phyloP scores from a whole-genome alignment of 371 early-diverging fungal genomes.

The Parasitella parasitica region DNA sequence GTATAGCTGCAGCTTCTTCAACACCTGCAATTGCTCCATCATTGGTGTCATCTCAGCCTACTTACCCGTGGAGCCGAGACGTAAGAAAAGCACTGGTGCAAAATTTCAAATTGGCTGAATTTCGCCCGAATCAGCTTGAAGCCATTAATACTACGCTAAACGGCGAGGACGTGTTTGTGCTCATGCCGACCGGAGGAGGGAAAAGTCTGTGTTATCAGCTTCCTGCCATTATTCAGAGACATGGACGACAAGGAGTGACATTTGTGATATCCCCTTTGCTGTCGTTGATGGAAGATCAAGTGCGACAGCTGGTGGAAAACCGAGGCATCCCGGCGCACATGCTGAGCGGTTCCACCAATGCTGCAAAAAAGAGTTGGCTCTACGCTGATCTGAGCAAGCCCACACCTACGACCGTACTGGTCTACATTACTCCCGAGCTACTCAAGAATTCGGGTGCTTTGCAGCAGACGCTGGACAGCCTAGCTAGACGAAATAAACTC shows the following conservation, averaged over 20 bases:
- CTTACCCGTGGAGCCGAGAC: conserved; percentile 77
- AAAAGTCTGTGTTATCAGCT: conserved; percentile 99
- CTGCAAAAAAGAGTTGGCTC: conserved; percentile 55
- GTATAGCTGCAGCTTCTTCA: not conserved
- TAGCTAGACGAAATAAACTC: conserved; percentile 61
- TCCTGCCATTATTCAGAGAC: conserved; percentile 77
- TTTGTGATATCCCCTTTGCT: conserved; percentile 97
- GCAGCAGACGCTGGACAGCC: conserved; percentile 49
- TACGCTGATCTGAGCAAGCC: conserved; percentile 52
- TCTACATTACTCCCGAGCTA: conserved; percentile 98
- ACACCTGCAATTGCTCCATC: not conserved
- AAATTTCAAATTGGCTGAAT: conserved; percentile 78
- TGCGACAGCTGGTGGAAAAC: conserved; percentile 72
- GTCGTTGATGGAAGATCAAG: conserved; percentile 98
- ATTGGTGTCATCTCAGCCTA: not conserved
- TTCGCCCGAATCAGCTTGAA: conserved; percentile 92
- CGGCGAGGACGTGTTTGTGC: conserved; percentile 94
- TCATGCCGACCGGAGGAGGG: conserved; percentile 99
- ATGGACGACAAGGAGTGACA: conserved; percentile 73
- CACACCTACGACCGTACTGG: conserved; percentile 53
- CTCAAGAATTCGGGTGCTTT: conserved; percentile 74
- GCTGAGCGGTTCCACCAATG: conserved; percentile 65
- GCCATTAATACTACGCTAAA: conserved; percentile 91
- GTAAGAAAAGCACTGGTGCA: conserved; percentile 71
- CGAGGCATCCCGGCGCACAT: conserved; percentile 80